Evolutionary conservation across 129 eudicot species (phyloP), one percentile per base, ranked within the genome.

Genomic region (Lactuca sativa): DNA sequence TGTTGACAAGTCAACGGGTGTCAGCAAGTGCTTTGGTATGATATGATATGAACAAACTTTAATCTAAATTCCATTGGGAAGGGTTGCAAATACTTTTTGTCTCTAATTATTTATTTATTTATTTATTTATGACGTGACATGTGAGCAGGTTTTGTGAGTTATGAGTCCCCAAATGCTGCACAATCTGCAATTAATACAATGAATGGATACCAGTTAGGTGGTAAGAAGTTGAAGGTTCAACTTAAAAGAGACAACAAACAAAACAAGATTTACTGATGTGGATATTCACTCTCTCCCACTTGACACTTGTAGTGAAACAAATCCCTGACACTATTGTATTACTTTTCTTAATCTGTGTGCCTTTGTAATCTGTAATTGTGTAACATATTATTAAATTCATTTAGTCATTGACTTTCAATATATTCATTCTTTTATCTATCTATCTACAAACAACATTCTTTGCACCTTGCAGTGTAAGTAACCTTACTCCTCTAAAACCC

Each of bases 151-250:
- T 93, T 93, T 74, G 96, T 93, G 53, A 93, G 96, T 77, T 93
- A 93, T 21, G 98, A 93, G 61, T 81, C 96, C 15, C 88, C 95
- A 59, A 69, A 78, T 44, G 83, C 97, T 30, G 98, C 98, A 62
- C 92, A 93, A 69, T 69, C 90, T 72, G 98, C 98, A 40, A 93
- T 93, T 63, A 85, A 72, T 81, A 73, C 52, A 75, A 93, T 93
- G 98, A 87, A 93, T 78, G 98, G 98, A 51, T 86, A 57, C 78
- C 96, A 93, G 57, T 82, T 93, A 82, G 95, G 95, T 56, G 86
- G 96, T 85, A 93, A 93, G 78, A 93, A 89, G 84, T 85, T 93
- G 87, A 93, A 89, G 84, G 98, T 93, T 78, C 92, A 93, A 80
- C 96, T 86, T 60, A 93, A 93, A 83, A 80, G 95, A 87, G 98